Base-by-base conservation (phyloP, 75 land plant genomes). In the Sequoia sempervirens region DNA sequence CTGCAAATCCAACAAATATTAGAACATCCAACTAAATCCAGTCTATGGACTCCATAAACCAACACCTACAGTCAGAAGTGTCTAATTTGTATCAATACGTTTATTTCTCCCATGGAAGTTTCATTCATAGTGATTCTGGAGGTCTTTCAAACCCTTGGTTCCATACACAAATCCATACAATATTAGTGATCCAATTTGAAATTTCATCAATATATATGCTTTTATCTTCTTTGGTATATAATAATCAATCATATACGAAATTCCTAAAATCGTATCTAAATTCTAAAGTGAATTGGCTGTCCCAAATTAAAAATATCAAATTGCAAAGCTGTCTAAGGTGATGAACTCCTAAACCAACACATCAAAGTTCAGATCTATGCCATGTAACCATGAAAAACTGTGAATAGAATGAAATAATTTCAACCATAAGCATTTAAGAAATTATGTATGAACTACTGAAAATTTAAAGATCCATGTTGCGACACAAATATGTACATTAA, bases 1-100 rank as follows among this genome's bases (percentile, higher is more conserved):
- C 94, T 96, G 94, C 58, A 50, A 83, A 73, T 53, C n/a, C 30
- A 75, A 78, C 40, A 79, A 80, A 78, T 54, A 61, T 37, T 13
- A 73, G 1, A 32, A 30, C 52, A 52, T 75, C 11, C 23, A 45
- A 43, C 32, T 15, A 17, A 10, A 40, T 6, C 10, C 20, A 3
- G n/a, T 30, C 11, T 18, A 34, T 46, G 36, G 38, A 78, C 23
- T 78, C 45, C 80, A 78, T 41, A 45, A 78, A 45, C 45, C n/a
- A 5, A 45, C 20, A 10, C 32, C 46, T n/a, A 78, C 20, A 26
- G 30, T 18, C 32, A 78, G 13, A 10, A 78, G 3, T 78, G 45
- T 78, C 46, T 40, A 23, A 41, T 78, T 26, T 78, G 30, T 78
- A 37, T 78, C 30, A 3, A 45, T 20, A 52, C 11, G 45, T 32